Evolutionary conservation across 768 basidiomycete species (phyloP), one percentile per base, ranked within the genome.

Genomic region (Leccinum boreale): DNA sequence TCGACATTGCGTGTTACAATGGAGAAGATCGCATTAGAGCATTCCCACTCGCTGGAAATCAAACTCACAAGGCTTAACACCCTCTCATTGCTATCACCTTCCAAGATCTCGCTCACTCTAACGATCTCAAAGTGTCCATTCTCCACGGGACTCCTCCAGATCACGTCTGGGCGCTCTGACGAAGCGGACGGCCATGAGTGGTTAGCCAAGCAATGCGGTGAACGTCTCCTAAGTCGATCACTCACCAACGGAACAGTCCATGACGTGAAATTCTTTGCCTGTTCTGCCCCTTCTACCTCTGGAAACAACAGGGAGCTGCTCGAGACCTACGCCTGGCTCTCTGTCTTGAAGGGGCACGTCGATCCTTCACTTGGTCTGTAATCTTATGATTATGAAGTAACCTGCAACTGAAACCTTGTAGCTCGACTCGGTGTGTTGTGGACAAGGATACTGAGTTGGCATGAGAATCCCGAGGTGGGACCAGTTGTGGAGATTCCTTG

Each of bases 221-320:
- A 61, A 6, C 52, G 19, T 45, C 26, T 59, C 39, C n/a, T 69
- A 10, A 45, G 47, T 42, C 56, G 23, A 47, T 66, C 58, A 33
- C 64, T 69, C 15, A 12, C 54, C 11, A 66, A 59, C 3, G 66
- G 66, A 46, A 63, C 48, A 33, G 47, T 58, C 17, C 60, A 56
- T 21, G 64, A 66, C 14, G 55, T 66, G n/a, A 63, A 50, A 12
- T 67, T 67, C 59, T 24, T 68, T 52, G n/a, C 67, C 33, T 26
- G 2, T 29, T 45, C 57, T 57, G 28, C 49, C 3, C 53, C 50
- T 6, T 19, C 51, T 52, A 6, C 50, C 21, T 52, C 54, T 21
- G 58, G 47, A 8, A 19, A 23, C 28, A 21, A 39, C 3, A 39
- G 44, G 17, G 21, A 28, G 4, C 17, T 36, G 19, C 39, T 56